Evolutionary conservation across 345 rosid genomes (phyloP), one percentile per base, ranked within the genome.

Genomic region (Syzygium oleosum): DNA sequence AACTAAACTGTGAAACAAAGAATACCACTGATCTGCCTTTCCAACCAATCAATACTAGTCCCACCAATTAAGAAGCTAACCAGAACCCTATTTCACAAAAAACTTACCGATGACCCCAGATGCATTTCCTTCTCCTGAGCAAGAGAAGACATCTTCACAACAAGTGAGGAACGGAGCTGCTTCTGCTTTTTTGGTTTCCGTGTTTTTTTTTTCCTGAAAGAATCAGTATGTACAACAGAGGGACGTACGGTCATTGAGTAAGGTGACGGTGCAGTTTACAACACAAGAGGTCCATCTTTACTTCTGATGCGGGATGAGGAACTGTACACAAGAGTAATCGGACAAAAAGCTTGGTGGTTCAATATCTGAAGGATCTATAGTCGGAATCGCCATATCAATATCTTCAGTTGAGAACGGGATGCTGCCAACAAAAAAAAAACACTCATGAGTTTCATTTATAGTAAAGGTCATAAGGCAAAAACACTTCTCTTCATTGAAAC

Each of bases 321-420:
- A 93, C 91, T 93, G 96, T 63, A 94, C 95, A 89, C 97, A 95
- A 19, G 93, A 91, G 90, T 94, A 89, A 85, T 95, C 99, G 55
- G 94, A 90, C 84, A 95, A 92, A 31, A 90, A 87, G 15, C 90
- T 87, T 3, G 98, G 99, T 41, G 92, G 89, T 87, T 93, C 94
- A 65, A 94, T 86, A 63, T 89, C 93, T 65, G 95, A 91, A 90
- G 99, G 97, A 88, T 96, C 99, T 68, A 94, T 92, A 27, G 90
- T 89, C 11, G 99, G 99, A 88, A 98, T 95, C 12, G 99, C 98
- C 91, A 93, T 96, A 88, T 96, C 99, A 90, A 97, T 95, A 90
- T 96, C 99, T 88, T 96, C 99, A 4, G 96, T 95, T 15, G 98
- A 98, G 93, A 96, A 96, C 3, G 99, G 99, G 87, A 98, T 96